Evolutionary conservation across 1,139 yeast genomes (phyloP).

Genomic region (Zygosaccharomyces pseudobailii): DNA sequence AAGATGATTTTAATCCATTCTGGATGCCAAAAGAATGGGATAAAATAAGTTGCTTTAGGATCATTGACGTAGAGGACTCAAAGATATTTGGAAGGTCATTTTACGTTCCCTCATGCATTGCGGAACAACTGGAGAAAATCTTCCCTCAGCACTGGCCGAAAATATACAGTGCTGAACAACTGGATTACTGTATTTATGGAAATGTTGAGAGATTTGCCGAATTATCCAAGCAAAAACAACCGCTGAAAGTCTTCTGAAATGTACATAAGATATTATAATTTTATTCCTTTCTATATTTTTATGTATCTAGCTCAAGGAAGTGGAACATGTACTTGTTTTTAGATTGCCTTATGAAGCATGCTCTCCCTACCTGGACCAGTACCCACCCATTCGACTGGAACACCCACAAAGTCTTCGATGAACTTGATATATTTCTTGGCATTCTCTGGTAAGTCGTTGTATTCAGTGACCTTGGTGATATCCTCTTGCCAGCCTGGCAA

Average conservation of each 20-base stretch:
- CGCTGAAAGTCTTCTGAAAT: neutral
- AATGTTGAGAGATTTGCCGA: slow-evolving; percentile 6
- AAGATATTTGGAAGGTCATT: slow-evolving; percentile 40
- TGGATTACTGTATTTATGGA: slow-evolving; percentile 31
- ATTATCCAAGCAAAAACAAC: neutral
- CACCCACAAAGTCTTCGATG: slow-evolving; percentile 78
- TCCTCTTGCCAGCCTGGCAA: slow-evolving; percentile 93
- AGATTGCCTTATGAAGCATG: slow-evolving; percentile 47
- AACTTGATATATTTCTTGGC: slow-evolving; percentile 78
- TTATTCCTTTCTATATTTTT: neutral
- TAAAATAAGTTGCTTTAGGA: slow-evolving; percentile 33
- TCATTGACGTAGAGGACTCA: slow-evolving; percentile 37
- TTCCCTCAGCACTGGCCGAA: slow-evolving; percentile 19
- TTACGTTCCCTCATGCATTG: slow-evolving; percentile 33
- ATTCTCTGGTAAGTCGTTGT: slow-evolving; percentile 77
- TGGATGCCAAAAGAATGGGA: slow-evolving; percentile 32
- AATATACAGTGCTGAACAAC: slow-evolving; percentile 20
- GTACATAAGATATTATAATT: neutral
- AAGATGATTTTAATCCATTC: slow-evolving; percentile 27
- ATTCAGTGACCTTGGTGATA: slow-evolving; percentile 66
- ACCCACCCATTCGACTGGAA: slow-evolving; percentile 95
- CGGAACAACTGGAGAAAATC: slow-evolving; percentile 9
- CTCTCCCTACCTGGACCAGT: slow-evolving; percentile 96
- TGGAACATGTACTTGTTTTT: neutral
- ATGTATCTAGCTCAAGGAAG: neutral